Evolutionary conservation across 768 basidiomycete species (phyloP), one percentile per base, ranked within the genome.

Genomic region (Chalciporus sphaerocephalus): DNA sequence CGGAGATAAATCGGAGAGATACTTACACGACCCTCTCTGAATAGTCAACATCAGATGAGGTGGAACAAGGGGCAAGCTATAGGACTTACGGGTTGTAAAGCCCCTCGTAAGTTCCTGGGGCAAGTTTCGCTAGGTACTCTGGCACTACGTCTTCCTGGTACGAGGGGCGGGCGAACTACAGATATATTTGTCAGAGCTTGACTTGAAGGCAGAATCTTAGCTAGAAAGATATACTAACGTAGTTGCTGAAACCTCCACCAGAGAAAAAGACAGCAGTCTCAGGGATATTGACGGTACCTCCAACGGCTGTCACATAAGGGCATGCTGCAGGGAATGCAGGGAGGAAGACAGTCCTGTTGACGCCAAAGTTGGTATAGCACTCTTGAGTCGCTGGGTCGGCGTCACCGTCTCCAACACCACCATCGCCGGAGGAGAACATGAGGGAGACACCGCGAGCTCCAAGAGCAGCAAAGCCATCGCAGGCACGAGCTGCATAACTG

Each of bases 181-280:
- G 8, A 18, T 1, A 17, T 20, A 10, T 24, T 36, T 6, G 13
- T 47, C 34, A 33, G 28, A 11, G 44, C 13, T 32, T 13, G n/a
- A 32, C 27, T 12, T 6, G 16, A 30, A 25, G 33, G n/a, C n/a
- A n/a, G 12, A 11, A 5, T 15, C 15, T 9, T 16, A 5, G 17
- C 28, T 16, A 16, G 5, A 13, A 17, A 8, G 11, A 13, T 12
- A 28, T 6, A 70, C 74, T 51, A 11, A 84, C 83, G 42, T 79
- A 78, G 50, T 83, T 71, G 58, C 83, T 85, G 67, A 87, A 89
- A 3, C 86, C 85, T 27, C 86, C 86, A 1, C 84, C 83, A 11
- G 83, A 85, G 68, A 86, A 83, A 51, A 42, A 59, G 0, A 74
- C 76, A 0, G 78, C 79, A 12, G 70, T 70, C 59, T 89, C 86